Evolutionary conservation across 345 rosid species (phyloP).

Genomic region (Aurinia saxatilis): DNA sequence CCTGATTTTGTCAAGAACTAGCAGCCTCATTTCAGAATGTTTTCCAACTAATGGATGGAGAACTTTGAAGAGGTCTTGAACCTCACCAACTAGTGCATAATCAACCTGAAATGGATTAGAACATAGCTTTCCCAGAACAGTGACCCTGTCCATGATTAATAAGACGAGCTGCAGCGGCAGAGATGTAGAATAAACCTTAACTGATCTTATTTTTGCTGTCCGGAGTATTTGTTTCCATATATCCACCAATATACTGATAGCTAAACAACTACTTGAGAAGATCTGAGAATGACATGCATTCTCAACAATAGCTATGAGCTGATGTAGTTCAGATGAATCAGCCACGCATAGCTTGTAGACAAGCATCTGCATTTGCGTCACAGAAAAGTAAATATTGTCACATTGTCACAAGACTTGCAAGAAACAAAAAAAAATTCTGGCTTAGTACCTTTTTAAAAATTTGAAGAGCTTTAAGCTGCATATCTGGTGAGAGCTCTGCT

Average conservation of each 20-base stretch:
- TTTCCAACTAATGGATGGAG: constrained; percentile 44
- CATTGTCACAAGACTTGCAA: not conserved
- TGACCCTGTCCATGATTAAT: constrained; percentile 34
- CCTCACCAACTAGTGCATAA: constrained; percentile 31
- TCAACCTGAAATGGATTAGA: constrained; percentile 25
- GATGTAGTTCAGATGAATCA: constrained; percentile 35
- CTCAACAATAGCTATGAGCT: constrained; percentile 39
- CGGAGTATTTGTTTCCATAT: constrained; percentile 26
- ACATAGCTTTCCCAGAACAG: constrained; percentile 29
- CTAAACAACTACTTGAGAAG: constrained; percentile 36
- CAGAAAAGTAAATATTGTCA: constrained; percentile 7
- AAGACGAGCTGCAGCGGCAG: constrained; percentile 32
- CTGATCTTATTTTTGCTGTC: constrained; percentile 25
- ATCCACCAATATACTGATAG: constrained; percentile 45
- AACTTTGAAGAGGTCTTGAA: constrained; percentile 38
- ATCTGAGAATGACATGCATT: constrained; percentile 39
- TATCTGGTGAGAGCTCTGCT: constrained; percentile 36
- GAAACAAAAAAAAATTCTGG: not conserved
- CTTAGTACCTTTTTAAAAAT: constrained; percentile 53
- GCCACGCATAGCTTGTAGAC: constrained; percentile 28
- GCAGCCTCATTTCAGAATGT: constrained; percentile 34
- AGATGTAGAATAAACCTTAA: constrained; percentile 28
- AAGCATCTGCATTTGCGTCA: constrained; percentile 50
- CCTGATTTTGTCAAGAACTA: constrained; percentile 48
- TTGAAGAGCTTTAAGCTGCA: constrained; percentile 57